These are phyloP conservation scores for Alternaria panax DNA, from an alignment of 2,329 filamentous ascomycete species.

Conservation along the genomic window DNA sequence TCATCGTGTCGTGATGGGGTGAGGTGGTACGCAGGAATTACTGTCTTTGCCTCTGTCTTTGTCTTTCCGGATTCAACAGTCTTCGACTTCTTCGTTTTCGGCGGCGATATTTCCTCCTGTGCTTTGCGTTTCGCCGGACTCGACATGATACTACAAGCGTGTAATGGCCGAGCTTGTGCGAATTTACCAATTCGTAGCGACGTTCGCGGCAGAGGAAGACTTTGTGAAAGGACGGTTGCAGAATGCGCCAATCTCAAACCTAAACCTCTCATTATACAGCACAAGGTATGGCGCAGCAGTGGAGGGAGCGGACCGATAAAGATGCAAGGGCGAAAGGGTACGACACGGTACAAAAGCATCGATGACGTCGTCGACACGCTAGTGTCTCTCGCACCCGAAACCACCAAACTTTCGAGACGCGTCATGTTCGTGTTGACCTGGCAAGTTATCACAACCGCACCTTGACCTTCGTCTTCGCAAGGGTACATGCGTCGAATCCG, in stretches of 20 bases:
- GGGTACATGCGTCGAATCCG: constrained; percentile 1
- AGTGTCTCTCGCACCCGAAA: constrained; percentile 4
- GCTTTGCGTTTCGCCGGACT: constrained; percentile 44
- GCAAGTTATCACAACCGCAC: background rate
- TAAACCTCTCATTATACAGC: constrained; percentile 3
- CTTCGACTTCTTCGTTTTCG: constrained; percentile 37
- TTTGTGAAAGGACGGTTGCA: background rate
- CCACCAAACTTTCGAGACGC: background rate
- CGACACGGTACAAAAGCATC: background rate
- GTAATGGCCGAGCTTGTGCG: constrained; percentile 10
- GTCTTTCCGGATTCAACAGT: background rate
- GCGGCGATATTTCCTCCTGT: constrained; percentile 19
- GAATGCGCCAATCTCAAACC: background rate
- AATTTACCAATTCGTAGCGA: background rate
- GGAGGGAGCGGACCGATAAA: background rate
- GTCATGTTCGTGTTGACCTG: background rate
- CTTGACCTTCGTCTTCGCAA: background rate
- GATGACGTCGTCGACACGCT: constrained; percentile 15
- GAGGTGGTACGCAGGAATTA: constrained; percentile 43
- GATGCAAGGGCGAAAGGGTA: background rate
- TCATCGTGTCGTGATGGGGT: constrained; percentile 36
- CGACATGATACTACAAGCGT: constrained; percentile 24
- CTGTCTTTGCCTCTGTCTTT: constrained; percentile 27
- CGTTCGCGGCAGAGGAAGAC: background rate
- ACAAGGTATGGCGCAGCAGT: background rate